These are phyloP conservation scores for Epithemia pelagica DNA, from an alignment of 108 stramenopile genomes.

Conservation along the genomic window DNA sequence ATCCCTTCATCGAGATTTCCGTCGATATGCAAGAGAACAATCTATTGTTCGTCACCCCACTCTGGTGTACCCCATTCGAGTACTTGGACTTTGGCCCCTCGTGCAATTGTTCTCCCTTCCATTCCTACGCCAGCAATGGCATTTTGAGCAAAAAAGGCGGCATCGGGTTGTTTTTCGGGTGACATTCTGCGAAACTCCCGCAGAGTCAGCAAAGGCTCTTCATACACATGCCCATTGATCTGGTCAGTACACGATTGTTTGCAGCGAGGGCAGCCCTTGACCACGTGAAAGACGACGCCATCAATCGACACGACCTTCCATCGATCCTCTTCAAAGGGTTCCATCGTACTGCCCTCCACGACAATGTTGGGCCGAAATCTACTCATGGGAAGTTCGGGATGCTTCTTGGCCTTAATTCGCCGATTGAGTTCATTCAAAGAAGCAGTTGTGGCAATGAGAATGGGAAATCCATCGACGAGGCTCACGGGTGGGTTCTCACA, in stretches of 20 bases:
- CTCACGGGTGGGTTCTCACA: conserved; percentile 34
- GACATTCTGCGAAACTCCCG: conserved; percentile 59
- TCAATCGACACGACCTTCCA: conserved; percentile 79
- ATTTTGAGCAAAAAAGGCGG: conserved; percentile 83
- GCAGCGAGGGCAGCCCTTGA: conserved; percentile 82
- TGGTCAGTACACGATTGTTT: conserved; percentile 85
- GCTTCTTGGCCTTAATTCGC: conserved; percentile 40
- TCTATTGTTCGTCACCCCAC: conserved; percentile 11
- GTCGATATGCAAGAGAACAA: no score
- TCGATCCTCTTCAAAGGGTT: conserved; percentile 79
- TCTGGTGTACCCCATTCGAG: conserved; percentile 79
- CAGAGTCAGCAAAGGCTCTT: conserved; percentile 66
- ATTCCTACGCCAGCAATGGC: conserved; percentile 28
- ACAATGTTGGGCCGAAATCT: conserved; percentile 85
- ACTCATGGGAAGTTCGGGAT: conserved; percentile 58
- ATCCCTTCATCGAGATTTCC: no score
- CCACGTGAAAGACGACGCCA: conserved; percentile 48
- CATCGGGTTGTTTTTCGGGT: conserved; percentile 9
- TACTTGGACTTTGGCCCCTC: conserved; percentile 38
- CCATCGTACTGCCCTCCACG: conserved; percentile 24
- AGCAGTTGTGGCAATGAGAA: conserved; percentile 60
- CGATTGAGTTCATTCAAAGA: conserved; percentile 67
- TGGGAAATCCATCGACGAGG: conserved; percentile 80
- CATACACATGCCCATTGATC: conserved; percentile 46
- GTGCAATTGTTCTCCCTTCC: conserved; percentile 46